phyloP scores from a whole-genome alignment of 768 basidiomycete genomes.

The Auricularia auricula-judae region DNA sequence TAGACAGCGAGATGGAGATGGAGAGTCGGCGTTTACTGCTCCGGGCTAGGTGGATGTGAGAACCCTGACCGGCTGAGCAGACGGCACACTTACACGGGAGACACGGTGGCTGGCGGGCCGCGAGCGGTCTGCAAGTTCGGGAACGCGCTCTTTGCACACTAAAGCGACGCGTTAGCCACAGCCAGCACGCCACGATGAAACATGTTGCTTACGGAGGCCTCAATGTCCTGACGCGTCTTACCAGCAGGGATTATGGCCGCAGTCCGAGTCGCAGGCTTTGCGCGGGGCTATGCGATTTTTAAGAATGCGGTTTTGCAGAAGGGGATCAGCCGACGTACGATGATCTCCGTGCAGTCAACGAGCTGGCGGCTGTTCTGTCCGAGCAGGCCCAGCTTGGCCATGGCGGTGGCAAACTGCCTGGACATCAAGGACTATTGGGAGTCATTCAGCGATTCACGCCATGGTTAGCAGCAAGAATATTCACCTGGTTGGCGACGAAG shows the following conservation, averaged over 20 bases:
- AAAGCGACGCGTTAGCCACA: neutral
- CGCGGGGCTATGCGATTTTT: neutral
- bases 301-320: neutral
- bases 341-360: constrained; percentile 36
- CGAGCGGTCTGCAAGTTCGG: neutral
- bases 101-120: neutral
- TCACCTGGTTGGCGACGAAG: constrained; percentile 20
- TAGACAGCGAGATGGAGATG: neutral
- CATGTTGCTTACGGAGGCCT: neutral
- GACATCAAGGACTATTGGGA: constrained; percentile 25
- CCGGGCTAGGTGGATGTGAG: neutral
- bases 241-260: neutral
- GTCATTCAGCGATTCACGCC: neutral
- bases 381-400: constrained; percentile 32
- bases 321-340: constrained; percentile 7
- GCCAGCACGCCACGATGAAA: neutral
- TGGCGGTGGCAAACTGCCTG: constrained; percentile 27
- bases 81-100: neutral
- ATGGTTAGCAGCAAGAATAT: neutral
- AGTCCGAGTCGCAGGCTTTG: neutral
- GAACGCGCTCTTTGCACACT: neutral
- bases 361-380: constrained; percentile 28
- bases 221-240: neutral
- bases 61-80: neutral
- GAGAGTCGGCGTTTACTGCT: neutral